These are phyloP conservation scores for Starmera dryadoides DNA, from an alignment of 805 yeast genomes.

Conservation along the genomic window DNA sequence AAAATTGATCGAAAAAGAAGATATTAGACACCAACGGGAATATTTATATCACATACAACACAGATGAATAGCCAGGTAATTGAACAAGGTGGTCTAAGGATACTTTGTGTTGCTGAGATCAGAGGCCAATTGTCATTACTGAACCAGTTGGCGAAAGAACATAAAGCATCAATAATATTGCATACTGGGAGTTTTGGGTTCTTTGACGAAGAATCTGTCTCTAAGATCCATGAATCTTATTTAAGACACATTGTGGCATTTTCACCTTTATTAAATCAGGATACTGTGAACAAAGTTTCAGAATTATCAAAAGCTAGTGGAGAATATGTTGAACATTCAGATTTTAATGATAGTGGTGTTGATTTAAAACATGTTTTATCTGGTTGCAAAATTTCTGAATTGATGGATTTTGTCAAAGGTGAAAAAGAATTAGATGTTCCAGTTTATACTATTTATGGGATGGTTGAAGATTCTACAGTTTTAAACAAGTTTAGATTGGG, in stretches of 20 bases:
- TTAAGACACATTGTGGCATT: conserved; percentile 62
- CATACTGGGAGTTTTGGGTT: conserved; percentile 82
- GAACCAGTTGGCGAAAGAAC: conserved; percentile 39
- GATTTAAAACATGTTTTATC: conserved; percentile 27
- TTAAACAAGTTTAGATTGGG: conserved; percentile 55
- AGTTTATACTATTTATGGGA: conserved; percentile 72
- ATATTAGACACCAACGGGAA: neutral
- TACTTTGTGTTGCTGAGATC: conserved; percentile 47
- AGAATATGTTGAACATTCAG: conserved; percentile 31
- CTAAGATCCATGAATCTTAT: conserved; percentile 47
- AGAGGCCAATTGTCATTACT: conserved; percentile 45
- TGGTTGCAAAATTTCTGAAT: conserved; percentile 40
- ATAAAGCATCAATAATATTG: conserved; percentile 44
- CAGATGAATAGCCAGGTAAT: conserved; percentile 8
- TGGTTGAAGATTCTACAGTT: conserved; percentile 66
- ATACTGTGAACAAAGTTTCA: conserved; percentile 42
- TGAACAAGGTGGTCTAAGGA: conserved; percentile 25
- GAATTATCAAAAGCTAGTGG: conserved; percentile 40
- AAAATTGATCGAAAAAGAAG: neutral
- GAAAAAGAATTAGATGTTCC: conserved; percentile 41
- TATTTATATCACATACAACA: neutral
- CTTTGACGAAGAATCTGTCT: conserved; percentile 51
- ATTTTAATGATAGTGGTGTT: conserved; percentile 14
- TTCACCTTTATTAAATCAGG: conserved; percentile 47
- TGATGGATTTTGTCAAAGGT: conserved; percentile 40